Base-by-base conservation (phyloP, 2,329 filamentous ascomycete species). In the Lasiodiplodia citricola region DNA sequence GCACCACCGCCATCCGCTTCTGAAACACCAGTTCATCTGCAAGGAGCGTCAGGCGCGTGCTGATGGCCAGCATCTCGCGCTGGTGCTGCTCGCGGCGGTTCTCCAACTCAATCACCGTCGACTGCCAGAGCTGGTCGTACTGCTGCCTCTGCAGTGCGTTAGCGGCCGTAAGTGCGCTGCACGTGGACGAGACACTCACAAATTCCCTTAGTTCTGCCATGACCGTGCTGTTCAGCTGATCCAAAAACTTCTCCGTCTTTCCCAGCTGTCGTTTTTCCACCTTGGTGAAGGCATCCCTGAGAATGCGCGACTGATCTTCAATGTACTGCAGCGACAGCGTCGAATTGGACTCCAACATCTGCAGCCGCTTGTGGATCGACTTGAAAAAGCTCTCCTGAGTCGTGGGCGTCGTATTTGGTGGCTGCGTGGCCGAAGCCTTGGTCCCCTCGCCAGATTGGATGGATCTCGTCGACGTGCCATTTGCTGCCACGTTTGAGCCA, bases 321-420 rank as follows among this genome's bases (percentile, higher is more conserved):
- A 99, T 97, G 76, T 99, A 99, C 75, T 97, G 92, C 10, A 98
- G 84, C 0, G 94, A 97, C 13, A 98, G 85, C 0, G 95, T 97
- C 13, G 94, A 93, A 78, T 98, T 99, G 18, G 92, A 88, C 79
- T 99, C 96, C 8, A 98, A 89, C 74, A 94, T 90, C 72, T 95
- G 92, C 4, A 99, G 86, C 1, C 96, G 92, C 80, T 98, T 98
- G 71, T 94, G 93, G 10, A 98, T 91, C 4, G 94, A 93, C 79
- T 98, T 98, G 86, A 97, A 99, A 80, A 99, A 98, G 1, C 92
- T 96, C 78, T 99, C 96, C 79, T 99, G 96, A 0, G 96, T 96
- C 0, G 94, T 94, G 2, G 95, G 94, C 0, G 89, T 87, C 1
- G 91, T 80, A 1, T 86, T 50, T 38, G 74, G 72, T 31, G 69